Evolutionary conservation across 1,139 yeast species (phyloP).

Genomic region (Pichia norvegensis): DNA sequence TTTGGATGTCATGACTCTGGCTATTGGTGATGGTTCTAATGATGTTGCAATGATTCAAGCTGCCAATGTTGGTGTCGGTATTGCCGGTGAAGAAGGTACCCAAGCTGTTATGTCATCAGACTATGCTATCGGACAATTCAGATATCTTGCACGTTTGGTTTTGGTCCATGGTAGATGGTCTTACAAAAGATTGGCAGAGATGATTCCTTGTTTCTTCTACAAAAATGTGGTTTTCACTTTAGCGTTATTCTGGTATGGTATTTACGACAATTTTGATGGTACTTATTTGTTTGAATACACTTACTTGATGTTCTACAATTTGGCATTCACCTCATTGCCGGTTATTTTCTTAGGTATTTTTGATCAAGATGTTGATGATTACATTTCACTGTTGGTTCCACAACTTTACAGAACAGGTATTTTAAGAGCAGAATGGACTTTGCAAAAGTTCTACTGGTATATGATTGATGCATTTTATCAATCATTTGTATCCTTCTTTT

Average conservation of each 20-base stretch:
- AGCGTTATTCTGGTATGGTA: slow-evolving; percentile 90
- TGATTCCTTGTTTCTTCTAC: slow-evolving; percentile 90
- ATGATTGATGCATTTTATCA: slow-evolving; percentile 86
- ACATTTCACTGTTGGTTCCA: slow-evolving; percentile 80
- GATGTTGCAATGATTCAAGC: slow-evolving; percentile 99
- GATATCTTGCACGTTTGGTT: slow-evolving; percentile 69
- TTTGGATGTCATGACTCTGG: slow-evolving; percentile 78
- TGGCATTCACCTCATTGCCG: slow-evolving; percentile 93
- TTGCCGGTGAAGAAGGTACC: slow-evolving; percentile 97
- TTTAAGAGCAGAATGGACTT: slow-evolving; percentile 71
- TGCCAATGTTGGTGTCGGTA: slow-evolving; percentile 97
- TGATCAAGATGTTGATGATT: slow-evolving; percentile 88
- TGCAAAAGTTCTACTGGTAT: slow-evolving; percentile 72
- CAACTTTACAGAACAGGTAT: slow-evolving; percentile 85
- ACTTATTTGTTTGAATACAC: slow-evolving; percentile 89
- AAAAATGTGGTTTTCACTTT: slow-evolving; percentile 85
- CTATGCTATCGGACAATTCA: slow-evolving; percentile 92
- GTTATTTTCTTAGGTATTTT: slow-evolving; percentile 83
- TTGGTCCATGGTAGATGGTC: slow-evolving; percentile 97
- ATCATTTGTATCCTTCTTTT: slow-evolving; percentile 75
- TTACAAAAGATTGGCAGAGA: slow-evolving; percentile 81
- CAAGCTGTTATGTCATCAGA: slow-evolving; percentile 98
- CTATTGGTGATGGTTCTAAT: slow-evolving; percentile 97
- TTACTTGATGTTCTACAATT: slow-evolving; percentile 81
- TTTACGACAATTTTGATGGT: slow-evolving; percentile 80